Percentiles rank a stretch among this genome's conserved stretches.
Evolutionary conservation across 495 filamentous ascomycete genomes (phyloP).

Genomic region (Penicillium dipodomyicola): DNA sequence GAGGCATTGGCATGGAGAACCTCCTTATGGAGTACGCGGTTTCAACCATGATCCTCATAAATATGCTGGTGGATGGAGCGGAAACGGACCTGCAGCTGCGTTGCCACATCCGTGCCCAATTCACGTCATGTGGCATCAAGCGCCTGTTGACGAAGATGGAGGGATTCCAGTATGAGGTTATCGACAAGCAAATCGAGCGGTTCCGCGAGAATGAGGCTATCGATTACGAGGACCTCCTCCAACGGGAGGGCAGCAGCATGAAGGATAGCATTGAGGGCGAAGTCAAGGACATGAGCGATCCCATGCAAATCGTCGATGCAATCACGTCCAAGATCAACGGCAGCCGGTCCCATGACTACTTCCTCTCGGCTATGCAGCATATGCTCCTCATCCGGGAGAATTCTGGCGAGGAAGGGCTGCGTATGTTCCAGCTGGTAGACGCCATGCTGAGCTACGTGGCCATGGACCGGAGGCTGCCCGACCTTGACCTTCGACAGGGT

Average conservation of each 20-base stretch:
- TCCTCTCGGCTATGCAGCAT: slow-evolving; percentile 92
- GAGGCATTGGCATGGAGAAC: slow-evolving; percentile 98
- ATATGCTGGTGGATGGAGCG: slow-evolving; percentile 92
- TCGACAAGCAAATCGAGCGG: slow-evolving; percentile 96
- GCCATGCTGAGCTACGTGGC: slow-evolving; percentile 98
- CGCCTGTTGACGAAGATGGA: slow-evolving; percentile 96
- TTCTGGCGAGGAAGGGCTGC: slow-evolving; percentile 83
- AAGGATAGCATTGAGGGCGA: slow-evolving; percentile 89
- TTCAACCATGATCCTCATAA: slow-evolving; percentile 89
- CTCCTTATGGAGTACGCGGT: slow-evolving; percentile 98
- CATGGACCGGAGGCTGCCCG: slow-evolving; percentile 93
- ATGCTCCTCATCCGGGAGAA: slow-evolving; percentile 91
- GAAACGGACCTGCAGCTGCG: slow-evolving; percentile 86
- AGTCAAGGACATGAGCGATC: slow-evolving; percentile 91
- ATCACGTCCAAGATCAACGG: slow-evolving; percentile 85
- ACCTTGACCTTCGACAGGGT: slow-evolving; percentile 96
- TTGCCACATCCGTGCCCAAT: slow-evolving; percentile 92
- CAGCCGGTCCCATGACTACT: slow-evolving; percentile 87
- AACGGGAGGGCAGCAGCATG: slow-evolving; percentile 84
- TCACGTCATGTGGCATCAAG: slow-evolving; percentile 93
- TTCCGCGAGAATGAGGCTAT: slow-evolving; percentile 94
- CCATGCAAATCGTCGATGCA: slow-evolving; percentile 87
- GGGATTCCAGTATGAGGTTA: slow-evolving; percentile 95
- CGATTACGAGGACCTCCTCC: slow-evolving; percentile 95
- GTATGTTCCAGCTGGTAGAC: slow-evolving; percentile 98